Evolutionary conservation across 2,329 filamentous ascomycete species (phyloP).

Genomic region (Chaetomium olivaceum): DNA sequence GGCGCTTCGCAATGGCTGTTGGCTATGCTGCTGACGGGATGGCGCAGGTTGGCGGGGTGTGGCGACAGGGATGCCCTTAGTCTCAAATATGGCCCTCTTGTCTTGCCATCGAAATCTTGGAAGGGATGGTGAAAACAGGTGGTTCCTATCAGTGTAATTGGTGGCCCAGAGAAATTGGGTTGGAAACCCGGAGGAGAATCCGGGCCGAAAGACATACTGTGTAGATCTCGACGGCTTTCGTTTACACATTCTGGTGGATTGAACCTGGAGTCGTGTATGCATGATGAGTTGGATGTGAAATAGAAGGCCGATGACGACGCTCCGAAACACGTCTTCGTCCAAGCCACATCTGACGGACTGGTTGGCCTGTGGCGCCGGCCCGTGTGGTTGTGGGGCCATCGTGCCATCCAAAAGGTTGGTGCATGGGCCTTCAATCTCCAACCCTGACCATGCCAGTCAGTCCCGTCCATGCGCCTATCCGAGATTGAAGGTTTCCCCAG

Average conservation of each 20-base stretch:
- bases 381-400: not conserved
- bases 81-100: not conserved
- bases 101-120: not conserved
- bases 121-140: not conserved
- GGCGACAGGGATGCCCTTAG: constrained; percentile 1
- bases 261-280: constrained; percentile 38
- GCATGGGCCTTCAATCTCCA: not conserved
- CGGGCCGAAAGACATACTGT: not conserved
- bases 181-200: not conserved
- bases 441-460: not conserved
- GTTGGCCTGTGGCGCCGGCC: constrained; percentile 11
- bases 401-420: not conserved
- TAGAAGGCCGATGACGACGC: not conserved
- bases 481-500: not conserved
- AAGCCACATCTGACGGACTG: constrained; percentile 1
- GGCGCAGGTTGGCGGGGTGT: constrained; percentile 4
- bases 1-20: constrained; percentile 4
- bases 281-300: constrained; percentile 40
- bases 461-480: not conserved
- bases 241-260: not conserved
- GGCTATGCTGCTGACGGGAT: constrained; percentile 14
- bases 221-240: not conserved
- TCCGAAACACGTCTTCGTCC: not conserved
- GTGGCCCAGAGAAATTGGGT: not conserved
- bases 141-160: not conserved